Evolutionary conservation across 2,329 filamentous ascomycete genomes (phyloP), one percentile per base, ranked within the genome.

Genomic region (Neoscytalidium dimidiatum): DNA sequence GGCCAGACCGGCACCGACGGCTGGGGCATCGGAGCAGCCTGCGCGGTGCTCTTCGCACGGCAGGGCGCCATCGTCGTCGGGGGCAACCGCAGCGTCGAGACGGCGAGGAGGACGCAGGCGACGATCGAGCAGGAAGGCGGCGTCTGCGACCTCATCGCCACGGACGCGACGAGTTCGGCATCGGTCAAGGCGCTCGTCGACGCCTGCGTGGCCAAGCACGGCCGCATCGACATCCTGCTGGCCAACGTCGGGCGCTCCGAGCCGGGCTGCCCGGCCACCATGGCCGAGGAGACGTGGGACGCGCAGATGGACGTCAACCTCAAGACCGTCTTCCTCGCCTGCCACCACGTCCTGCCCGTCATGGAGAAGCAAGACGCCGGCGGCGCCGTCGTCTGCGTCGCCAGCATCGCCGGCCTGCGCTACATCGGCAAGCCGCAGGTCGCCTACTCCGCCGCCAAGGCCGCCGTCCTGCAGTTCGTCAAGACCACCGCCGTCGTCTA

Each of bases 201-300:
- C 14, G 66, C 60, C 0, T 43, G 26, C 11, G 41, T 70, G 29
- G 58, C 19, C 28, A 58, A 79, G 41, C 76, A 86, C 68, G 82
- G 82, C 19, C 77, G 82, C 2, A 82, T 87, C 49, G 84, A 87
- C 68, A 82, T 87, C 28, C 73, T 87, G 0, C 66, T 87, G 8
- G 84, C 84, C 67, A 86, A 85, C 62, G 84, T 87, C 8, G 85
- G 84, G 3, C 75, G 78, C 21, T 83, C 80, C 0, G 81, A 84
- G 61, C 81, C 81, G 0, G 85, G 85, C 0, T 78, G 79, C 33
- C 81, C 85, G 0, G 84, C 80, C n/a, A 72, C 71, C 43, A 82
- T 86, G 77, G 51, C 64, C 0, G 84, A 87, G 62, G 77, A 79
- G 1, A 69, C 77, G 0, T 87, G 84, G 85, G 81, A 87, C 68